Conservation (phyloP, 2,329 filamentous ascomycete species). For the Sordariomycetes sp. region DNA sequence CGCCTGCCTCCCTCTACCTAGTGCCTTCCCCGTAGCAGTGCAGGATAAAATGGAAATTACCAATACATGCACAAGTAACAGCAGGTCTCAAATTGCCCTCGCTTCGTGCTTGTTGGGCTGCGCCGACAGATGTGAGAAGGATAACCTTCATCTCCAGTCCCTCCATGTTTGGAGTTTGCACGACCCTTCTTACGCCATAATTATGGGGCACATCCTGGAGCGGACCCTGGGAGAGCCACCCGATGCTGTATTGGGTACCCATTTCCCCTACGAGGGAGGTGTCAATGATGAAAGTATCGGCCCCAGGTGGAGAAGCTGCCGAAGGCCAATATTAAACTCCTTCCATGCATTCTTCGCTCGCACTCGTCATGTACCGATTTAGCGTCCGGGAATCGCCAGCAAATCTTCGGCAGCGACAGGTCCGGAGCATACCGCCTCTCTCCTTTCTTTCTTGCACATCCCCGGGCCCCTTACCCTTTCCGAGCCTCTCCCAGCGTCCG, state of each 20-base stretch:
- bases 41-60: background rate
- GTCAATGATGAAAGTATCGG: background rate
- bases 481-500: background rate
- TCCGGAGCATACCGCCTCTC: background rate
- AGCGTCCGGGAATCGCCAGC: background rate
- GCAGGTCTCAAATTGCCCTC: too few species aligned
- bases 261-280: background rate
- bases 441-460: background rate
- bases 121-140: background rate
- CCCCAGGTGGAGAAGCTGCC: background rate
- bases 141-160: too few species aligned
- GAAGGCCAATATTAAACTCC: background rate
- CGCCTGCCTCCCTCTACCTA: background rate
- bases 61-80: too few species aligned
- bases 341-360: background rate
- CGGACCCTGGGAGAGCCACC: background rate
- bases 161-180: background rate
- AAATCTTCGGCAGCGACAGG: background rate
- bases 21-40: background rate
- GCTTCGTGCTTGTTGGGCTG: too few species aligned
- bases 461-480: background rate
- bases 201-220: background rate
- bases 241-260: background rate
- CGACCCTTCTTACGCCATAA: slow-evolving; percentile 1
- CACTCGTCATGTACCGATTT: background rate